Percentiles rank a stretch among this genome's conserved stretches.
Evolutionary conservation across 2,329 filamentous ascomycete genomes (phyloP).

Genomic region (Penicillium sp.): DNA sequence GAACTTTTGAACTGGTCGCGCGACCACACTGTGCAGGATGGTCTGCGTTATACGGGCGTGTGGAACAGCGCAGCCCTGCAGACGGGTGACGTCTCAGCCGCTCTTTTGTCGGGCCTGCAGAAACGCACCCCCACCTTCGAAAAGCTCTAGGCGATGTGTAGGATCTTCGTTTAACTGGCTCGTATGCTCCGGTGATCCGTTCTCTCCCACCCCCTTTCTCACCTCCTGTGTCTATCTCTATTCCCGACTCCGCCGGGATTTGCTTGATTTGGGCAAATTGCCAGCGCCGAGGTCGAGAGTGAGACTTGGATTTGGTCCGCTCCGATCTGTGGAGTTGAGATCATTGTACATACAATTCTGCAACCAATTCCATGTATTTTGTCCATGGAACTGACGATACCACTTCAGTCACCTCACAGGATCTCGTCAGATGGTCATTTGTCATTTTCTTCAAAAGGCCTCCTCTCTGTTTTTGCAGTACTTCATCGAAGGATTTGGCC

Average conservation of each 20-base stretch:
- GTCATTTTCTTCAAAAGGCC: no score
- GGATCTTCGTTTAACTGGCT: no score
- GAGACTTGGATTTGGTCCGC: background rate
- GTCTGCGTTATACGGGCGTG: conserved; percentile 72
- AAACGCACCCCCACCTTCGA: conserved; percentile 77
- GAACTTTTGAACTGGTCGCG: conserved; percentile 75
- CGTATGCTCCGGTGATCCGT: no score
- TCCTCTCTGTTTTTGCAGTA: no score
- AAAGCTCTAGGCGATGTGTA: conserved; percentile 57
- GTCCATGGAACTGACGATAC: no score
- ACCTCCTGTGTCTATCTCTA: no score
- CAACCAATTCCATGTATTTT: no score
- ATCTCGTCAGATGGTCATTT: no score
- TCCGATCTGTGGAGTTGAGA: background rate
- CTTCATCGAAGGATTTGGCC: no score
- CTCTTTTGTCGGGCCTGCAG: conserved; percentile 68
- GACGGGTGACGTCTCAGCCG: conserved; percentile 67
- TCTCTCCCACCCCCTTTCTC: no score
- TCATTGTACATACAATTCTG: no score
- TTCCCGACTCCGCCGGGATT: background rate
- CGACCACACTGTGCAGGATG: conserved; percentile 71
- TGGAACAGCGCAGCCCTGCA: conserved; percentile 86
- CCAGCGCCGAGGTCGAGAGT: background rate
- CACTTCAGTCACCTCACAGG: no score
- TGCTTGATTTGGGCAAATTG: background rate